phyloP scores from a whole-genome alignment of 768 basidiomycete species.

The Hygrocybe punicea region DNA sequence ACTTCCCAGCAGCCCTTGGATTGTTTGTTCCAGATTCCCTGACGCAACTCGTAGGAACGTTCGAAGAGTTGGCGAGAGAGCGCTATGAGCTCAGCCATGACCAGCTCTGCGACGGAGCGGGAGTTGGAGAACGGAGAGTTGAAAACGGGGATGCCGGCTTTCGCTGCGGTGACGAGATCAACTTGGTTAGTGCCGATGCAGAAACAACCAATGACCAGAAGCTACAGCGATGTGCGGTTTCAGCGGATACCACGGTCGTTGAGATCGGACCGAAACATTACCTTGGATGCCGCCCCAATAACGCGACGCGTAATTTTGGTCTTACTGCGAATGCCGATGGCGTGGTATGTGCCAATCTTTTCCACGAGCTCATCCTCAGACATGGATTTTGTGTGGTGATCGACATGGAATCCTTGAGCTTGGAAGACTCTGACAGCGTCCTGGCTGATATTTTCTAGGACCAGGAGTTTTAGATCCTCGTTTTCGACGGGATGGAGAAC shows the following conservation, averaged over 20 bases:
- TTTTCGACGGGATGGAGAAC: slow-evolving; percentile 82
- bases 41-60: slow-evolving; percentile 80
- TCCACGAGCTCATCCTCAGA: slow-evolving; percentile 91
- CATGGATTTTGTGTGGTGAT: slow-evolving; percentile 81
- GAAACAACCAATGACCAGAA: slow-evolving; percentile 96
- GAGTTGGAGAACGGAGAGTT: slow-evolving; percentile 99
- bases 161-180: slow-evolving; percentile 77
- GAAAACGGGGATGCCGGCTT: slow-evolving; percentile 94
- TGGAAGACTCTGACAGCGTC: slow-evolving; percentile 81
- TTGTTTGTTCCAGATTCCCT: slow-evolving; percentile 97
- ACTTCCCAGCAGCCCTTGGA: slow-evolving; percentile 98
- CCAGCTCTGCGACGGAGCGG: slow-evolving; percentile 96
- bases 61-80: slow-evolving; percentile 93
- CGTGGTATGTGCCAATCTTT: slow-evolving; percentile 82
- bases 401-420: slow-evolving; percentile 85
- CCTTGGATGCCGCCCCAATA: slow-evolving; percentile 83
- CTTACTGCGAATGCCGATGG: slow-evolving; percentile 95
- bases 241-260: background rate
- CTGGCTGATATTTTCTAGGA: slow-evolving; percentile 93
- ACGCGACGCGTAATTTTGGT: slow-evolving; percentile 93
- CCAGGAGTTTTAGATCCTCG: slow-evolving; percentile 72
- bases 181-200: slow-evolving; percentile 99
- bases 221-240: slow-evolving; percentile 43
- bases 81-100: slow-evolving; percentile 88
- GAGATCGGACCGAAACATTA: slow-evolving; percentile 28